These are phyloP conservation scores for Leccinum griseonigrum DNA, from an alignment of 1,284 basidiomycete genomes.

Conservation along the genomic window DNA sequence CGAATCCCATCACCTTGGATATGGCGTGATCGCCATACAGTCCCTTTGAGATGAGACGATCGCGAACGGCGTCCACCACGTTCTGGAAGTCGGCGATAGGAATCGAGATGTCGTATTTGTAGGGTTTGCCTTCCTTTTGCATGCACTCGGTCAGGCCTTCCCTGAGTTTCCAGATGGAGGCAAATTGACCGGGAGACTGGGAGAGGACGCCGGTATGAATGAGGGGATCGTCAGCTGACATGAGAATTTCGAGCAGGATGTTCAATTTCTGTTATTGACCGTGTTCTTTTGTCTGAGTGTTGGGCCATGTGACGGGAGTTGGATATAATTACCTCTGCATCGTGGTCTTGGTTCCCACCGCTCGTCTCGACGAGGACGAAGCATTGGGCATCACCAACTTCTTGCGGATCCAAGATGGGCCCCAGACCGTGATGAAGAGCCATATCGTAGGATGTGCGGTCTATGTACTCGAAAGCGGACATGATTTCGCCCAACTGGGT, in stretches of 20 bases:
- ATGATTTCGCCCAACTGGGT: conserved; percentile 91
- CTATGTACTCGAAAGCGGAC: conserved; percentile 97
- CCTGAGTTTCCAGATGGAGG: conserved; percentile 90
- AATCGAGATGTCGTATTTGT: conserved; percentile 97
- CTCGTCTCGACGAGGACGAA: conserved; percentile 96
- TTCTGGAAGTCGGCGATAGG: conserved; percentile 89
- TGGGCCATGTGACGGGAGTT: not conserved
- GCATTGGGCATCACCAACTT: conserved; percentile 76
- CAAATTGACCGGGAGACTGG: conserved; percentile 89
- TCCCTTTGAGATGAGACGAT: conserved; percentile 72
- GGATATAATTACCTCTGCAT: conserved; percentile 73
- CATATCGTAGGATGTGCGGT: conserved; percentile 85
- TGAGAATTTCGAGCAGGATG: conserved; percentile 75
- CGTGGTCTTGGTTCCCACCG: conserved; percentile 91
- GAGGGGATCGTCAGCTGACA: conserved; percentile 72
- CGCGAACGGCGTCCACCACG: conserved; percentile 81
- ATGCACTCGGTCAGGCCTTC: conserved; percentile 93
- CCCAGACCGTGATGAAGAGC: conserved; percentile 77
- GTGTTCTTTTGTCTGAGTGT: not conserved
- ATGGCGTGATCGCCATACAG: conserved; percentile 72
- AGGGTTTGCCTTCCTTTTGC: conserved; percentile 92
- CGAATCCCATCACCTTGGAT: conserved; percentile 87
- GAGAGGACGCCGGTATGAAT: conserved; percentile 93
- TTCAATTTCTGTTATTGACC: conserved; percentile 76
- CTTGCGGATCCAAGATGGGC: conserved; percentile 62